Evolutionary conservation across 2,329 filamentous ascomycete species (phyloP).

Genomic region (Xylariaceae sp.): DNA sequence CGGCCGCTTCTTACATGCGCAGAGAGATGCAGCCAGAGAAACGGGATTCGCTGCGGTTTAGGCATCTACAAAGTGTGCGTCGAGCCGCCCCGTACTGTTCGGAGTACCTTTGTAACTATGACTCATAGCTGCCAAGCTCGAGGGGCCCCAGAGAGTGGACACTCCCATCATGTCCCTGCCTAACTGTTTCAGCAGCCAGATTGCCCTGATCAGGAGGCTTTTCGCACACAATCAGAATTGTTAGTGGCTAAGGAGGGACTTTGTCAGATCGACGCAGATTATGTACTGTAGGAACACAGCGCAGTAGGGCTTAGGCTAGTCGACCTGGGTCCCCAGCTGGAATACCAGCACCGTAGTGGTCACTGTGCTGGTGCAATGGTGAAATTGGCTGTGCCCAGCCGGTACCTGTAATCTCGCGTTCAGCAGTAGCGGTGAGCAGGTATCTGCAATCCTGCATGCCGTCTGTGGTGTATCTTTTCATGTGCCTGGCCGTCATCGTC

Average conservation of each 20-base stretch:
- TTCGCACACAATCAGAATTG: slow-evolving; percentile 21
- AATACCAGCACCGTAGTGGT: slow-evolving; percentile 17
- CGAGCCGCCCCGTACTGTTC: neutral
- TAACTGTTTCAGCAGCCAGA: slow-evolving; percentile 25
- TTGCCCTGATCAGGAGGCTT: slow-evolving; percentile 10
- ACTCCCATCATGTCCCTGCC: slow-evolving; percentile 17
- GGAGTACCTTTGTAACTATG: slow-evolving; percentile 18
- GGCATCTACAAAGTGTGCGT: neutral
- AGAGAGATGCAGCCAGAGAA: too few species aligned
- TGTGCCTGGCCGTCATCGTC: slow-evolving; percentile 18
- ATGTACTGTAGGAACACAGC: too few species aligned
- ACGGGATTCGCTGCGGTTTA: neutral
- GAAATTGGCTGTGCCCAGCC: slow-evolving; percentile 5
- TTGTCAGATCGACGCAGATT: slow-evolving; percentile 16
- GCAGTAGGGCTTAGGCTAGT: slow-evolving; percentile 10
- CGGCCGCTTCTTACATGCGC: too few species aligned
- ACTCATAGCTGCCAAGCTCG: slow-evolving; percentile 28
- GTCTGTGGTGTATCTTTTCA: slow-evolving; percentile 14
- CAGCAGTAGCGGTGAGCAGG: slow-evolving; percentile 10
- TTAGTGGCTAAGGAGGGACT: slow-evolving; percentile 27
- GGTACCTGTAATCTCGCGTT: slow-evolving; percentile 17
- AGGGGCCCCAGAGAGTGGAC: neutral
- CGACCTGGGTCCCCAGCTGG: slow-evolving; percentile 6
- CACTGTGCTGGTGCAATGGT: slow-evolving; percentile 17
- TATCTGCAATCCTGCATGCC: slow-evolving; percentile 15